These are phyloP conservation scores for Lasiosphaeris hirsuta DNA, from an alignment of 495 filamentous ascomycete genomes.

Conservation along the genomic window DNA sequence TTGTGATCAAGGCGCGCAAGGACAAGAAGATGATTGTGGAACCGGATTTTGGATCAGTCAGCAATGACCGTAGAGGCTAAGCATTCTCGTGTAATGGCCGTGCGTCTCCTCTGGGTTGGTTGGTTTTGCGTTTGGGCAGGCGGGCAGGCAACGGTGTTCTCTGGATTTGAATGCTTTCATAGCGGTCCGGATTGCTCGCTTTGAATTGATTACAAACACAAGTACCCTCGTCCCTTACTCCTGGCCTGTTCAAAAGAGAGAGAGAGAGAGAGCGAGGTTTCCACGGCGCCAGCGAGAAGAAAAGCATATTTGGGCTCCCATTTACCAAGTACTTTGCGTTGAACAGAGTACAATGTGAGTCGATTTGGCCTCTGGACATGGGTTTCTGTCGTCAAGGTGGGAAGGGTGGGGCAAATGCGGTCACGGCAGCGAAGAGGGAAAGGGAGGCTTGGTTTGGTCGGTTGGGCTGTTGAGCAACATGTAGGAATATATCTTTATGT, in stretches of 20 bases:
- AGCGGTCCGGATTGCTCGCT: not conserved
- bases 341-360: not conserved
- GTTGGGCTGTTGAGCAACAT: slow-evolving; percentile 1
- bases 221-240: not conserved
- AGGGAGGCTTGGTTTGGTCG: not conserved
- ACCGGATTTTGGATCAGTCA: slow-evolving; percentile 33
- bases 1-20: slow-evolving; percentile 81
- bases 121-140: slow-evolving; percentile 1
- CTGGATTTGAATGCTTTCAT: not conserved
- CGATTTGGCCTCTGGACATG: not conserved
- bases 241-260: not conserved
- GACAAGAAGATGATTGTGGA: slow-evolving; percentile 61
- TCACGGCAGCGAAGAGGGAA: not conserved
- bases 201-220: not conserved
- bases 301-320: not conserved
- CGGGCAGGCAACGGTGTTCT: slow-evolving; percentile 1
- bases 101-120: slow-evolving; percentile 1
- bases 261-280: not conserved
- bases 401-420: not conserved
- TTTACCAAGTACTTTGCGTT: not conserved
- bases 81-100: not conserved
- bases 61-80: slow-evolving; percentile 24
- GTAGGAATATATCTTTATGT: not conserved
- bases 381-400: not conserved
- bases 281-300: not conserved